These are phyloP conservation scores for Rhizomucor pusillus DNA, from an alignment of 371 early-diverging fungal species.

Conservation along the genomic window DNA sequence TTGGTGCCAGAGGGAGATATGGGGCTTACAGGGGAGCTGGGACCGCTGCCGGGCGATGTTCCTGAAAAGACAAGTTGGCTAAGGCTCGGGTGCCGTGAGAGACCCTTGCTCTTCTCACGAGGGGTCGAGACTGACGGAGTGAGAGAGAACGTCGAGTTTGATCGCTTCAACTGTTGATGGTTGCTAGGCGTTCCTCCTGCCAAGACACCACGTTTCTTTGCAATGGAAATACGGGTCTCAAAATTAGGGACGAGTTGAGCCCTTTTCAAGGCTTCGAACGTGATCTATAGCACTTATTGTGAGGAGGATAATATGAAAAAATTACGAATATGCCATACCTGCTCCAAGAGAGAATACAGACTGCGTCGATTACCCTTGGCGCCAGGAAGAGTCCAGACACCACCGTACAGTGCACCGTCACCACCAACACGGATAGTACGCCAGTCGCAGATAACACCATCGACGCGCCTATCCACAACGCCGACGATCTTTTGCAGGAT, in stretches of 20 bases:
- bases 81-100: conserved; percentile 22
- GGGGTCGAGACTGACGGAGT: conserved; percentile 13
- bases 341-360: conserved; percentile 43
- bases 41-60: conserved; percentile 11
- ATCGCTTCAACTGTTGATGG: conserved; percentile 13
- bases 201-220: conserved; percentile 42
- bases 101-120: conserved; percentile 8
- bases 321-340: conserved; percentile 12
- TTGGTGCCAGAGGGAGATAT: conserved; percentile 30
- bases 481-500: conserved; percentile 49
- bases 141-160: conserved; percentile 13
- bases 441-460: conserved; percentile 52
- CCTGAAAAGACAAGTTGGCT: conserved; percentile 36
- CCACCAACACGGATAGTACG: conserved; percentile 43
- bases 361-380: conserved; percentile 38
- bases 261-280: conserved; percentile 49
- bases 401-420: conserved; percentile 43
- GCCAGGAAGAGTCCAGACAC: conserved; percentile 43
- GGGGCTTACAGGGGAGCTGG: conserved; percentile 24
- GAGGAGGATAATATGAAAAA: not conserved
- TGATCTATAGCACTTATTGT: conserved; percentile 17
- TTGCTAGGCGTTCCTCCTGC: conserved; percentile 13
- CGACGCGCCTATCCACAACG: conserved; percentile 46
- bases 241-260: conserved; percentile 53
- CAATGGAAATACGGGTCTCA: conserved; percentile 47